Percentiles rank a stretch among this genome's conserved stretches.
These are phyloP conservation scores for Exophiala spinifera DNA, from an alignment of 2,329 filamentous ascomycete species.

Conservation along the genomic window DNA sequence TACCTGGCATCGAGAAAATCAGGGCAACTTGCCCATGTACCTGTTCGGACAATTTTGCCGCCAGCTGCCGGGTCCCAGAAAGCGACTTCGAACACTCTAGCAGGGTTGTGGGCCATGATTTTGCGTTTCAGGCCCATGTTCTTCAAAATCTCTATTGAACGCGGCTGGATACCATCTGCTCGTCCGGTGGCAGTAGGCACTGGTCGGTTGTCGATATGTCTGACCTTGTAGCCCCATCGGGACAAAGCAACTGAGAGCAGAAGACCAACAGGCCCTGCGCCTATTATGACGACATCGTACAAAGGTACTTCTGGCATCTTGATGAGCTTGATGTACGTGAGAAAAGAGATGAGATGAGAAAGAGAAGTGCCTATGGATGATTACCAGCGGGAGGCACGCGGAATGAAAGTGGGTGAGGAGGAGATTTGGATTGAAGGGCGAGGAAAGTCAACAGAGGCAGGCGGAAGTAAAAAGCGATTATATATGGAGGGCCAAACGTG, in stretches of 20 bases:
- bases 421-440: not conserved
- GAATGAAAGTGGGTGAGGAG: not conserved
- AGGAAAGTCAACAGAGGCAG: not conserved
- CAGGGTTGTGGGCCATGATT: constrained; percentile 83
- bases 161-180: constrained; percentile 87
- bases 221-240: constrained; percentile 91
- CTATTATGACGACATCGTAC: constrained; percentile 71
- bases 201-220: constrained; percentile 87
- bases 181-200: constrained; percentile 83
- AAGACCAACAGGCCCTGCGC: constrained; percentile 83
- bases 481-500: not conserved
- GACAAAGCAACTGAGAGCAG: constrained; percentile 84
- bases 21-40: constrained; percentile 82
- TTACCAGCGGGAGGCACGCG: not conserved
- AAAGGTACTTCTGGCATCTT: constrained; percentile 22
- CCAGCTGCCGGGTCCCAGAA: constrained; percentile 60
- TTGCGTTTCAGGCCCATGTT: constrained; percentile 87
- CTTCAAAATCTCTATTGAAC: constrained; percentile 78
- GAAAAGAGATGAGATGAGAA: not conserved
- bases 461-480: not conserved
- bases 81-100: constrained; percentile 73
- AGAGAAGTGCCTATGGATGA: not conserved
- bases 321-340: not conserved
- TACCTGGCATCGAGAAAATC: constrained; percentile 69
- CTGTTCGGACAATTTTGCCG: constrained; percentile 58